Evolutionary conservation across 345 rosid genomes (phyloP), one percentile per base, ranked within the genome.

Genomic region (Nasturtium officinale): DNA sequence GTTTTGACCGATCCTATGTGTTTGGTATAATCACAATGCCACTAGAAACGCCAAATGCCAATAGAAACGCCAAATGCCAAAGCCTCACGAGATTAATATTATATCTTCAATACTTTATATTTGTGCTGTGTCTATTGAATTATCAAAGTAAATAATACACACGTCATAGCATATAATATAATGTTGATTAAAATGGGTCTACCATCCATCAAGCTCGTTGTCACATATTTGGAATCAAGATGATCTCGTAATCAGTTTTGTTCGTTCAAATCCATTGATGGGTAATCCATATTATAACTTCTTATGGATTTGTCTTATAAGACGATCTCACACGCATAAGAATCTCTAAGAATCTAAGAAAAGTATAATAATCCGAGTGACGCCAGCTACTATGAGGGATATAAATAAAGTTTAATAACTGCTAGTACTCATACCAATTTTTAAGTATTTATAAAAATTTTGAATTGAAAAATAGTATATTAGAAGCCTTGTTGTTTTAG

Each of bases 211-310:
- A 59, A 67, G 32, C 38, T 60, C 61, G 8, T 51, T 67, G 74
- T 67, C 63, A 60, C 74, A 67, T 61, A 60, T 60, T 50, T 51
- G 69, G 73, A 75, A 60, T 56, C 74, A 67, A 67, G 28, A 26
- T 26, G 28, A 26, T 26, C 28, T 26, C 2, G 23, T 12, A 43
- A 20, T 69, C 47, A 46, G 1, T 47, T 29, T 46, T 65, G 71
- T 57, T 37, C 1, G 3, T 18, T 35, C 26, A 54, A 40, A 21
- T 17, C 13, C 23, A 50, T 61, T 29, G 9, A 46, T 5, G 3
- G 7, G 28, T 16, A 45, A 65, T 32, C 13, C 18, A 30, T 64
- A 11, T 54, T 56, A 23, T 55, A 25, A 35, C 15, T 16, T 16
- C 13, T 13, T 1, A n/a, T 72, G 53, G 37, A 16, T 73, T 30